Evolutionary conservation across 2,329 filamentous ascomycete genomes (phyloP).

Genomic region (Fusarium floridanum): DNA sequence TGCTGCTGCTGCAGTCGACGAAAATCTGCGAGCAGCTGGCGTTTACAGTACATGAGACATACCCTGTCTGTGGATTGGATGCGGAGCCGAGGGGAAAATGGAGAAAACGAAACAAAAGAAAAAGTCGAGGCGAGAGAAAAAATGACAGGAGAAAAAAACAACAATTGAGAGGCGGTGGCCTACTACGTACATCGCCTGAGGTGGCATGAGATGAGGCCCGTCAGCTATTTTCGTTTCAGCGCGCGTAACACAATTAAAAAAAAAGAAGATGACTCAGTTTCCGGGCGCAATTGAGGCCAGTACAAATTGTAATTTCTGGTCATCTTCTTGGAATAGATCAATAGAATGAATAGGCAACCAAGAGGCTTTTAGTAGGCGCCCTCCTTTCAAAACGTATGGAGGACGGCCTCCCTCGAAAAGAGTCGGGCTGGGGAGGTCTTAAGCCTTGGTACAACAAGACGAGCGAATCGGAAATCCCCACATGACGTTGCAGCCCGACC

Average conservation of each 20-base stretch:
- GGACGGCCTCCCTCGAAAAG: neutral
- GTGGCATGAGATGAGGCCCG: conserved; percentile 3
- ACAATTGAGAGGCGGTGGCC: neutral
- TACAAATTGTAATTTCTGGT: conserved; percentile 3
- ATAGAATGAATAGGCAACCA: neutral
- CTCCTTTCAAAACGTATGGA: neutral
- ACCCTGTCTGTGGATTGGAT: neutral
- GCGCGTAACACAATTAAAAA: neutral
- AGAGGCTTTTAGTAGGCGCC: neutral
- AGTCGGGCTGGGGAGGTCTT: conserved; percentile 7
- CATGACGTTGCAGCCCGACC: conserved; percentile 43
- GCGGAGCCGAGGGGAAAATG: conserved; percentile 1
- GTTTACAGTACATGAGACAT: neutral
- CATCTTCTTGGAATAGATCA: neutral
- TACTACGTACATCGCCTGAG: neutral
- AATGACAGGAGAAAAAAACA: neutral
- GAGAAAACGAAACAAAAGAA: neutral
- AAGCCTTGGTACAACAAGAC: conserved; percentile 19
- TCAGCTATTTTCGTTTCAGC: neutral
- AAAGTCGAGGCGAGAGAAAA: neutral
- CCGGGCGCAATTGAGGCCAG: conserved; percentile 1
- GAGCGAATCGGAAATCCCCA: conserved; percentile 42
- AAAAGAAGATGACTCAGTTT: neutral
- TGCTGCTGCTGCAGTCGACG: neutral
- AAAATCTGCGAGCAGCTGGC: neutral